Conservation (phyloP, 768 basidiomycete genomes). For the Tulasnella sp. region DNA sequence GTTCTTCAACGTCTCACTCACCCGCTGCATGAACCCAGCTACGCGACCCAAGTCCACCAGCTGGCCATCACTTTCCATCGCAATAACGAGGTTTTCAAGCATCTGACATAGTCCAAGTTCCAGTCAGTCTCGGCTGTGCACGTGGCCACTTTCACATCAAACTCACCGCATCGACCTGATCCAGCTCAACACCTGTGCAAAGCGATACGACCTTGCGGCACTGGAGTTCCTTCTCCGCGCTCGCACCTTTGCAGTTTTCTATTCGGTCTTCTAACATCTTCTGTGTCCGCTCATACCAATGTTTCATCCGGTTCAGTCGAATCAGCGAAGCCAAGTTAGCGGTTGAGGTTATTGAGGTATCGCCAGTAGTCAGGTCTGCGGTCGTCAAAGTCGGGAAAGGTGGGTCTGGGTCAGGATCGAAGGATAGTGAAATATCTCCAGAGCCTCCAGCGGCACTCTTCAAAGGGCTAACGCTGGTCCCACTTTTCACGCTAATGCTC, state of each 20-base stretch:
- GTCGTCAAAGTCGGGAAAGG: conserved; percentile 39
- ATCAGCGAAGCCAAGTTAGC: conserved; percentile 46
- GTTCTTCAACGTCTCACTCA: conserved; percentile 24
- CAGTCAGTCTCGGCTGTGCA: no score
- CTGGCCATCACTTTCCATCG: conserved; percentile 78
- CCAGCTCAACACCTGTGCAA: conserved; percentile 75
- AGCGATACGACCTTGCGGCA: conserved; percentile 86
- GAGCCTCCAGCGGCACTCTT: conserved; percentile 41
- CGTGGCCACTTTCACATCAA: conserved; percentile 7
- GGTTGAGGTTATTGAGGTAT: no score
- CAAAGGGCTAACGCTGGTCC: conserved; percentile 42
- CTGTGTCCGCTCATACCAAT: conserved; percentile 77
- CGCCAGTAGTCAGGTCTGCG: not conserved
- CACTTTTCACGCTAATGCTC: conserved; percentile 30
- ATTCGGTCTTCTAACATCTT: conserved; percentile 60
- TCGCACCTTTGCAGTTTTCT: conserved; percentile 59
- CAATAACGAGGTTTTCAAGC: conserved; percentile 73
- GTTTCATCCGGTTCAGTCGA: conserved; percentile 58
- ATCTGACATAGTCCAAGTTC: conserved; percentile 36
- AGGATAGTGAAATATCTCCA: conserved; percentile 32
- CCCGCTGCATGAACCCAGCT: conserved; percentile 87
- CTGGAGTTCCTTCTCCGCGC: conserved; percentile 81
- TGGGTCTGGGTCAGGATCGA: conserved; percentile 59
- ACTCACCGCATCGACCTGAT: conserved; percentile 83
- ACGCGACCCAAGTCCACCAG: conserved; percentile 75